Base-by-base conservation (phyloP, 2,329 filamentous ascomycete genomes). In the Periconia sp. region DNA sequence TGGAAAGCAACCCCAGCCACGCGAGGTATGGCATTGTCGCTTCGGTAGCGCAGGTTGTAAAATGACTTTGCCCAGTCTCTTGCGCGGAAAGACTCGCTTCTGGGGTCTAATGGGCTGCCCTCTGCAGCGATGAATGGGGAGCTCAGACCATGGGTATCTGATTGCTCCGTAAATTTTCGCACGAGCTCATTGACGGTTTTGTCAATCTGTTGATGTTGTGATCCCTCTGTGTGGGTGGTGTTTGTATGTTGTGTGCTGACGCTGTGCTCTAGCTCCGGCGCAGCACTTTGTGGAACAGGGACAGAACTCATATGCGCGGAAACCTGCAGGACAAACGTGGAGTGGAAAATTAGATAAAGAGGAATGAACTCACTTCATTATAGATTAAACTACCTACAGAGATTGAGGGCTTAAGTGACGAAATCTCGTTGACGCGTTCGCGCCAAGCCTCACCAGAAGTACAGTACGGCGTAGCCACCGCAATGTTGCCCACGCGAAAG, bases 1-100 rank as follows among this genome's bases (percentile, higher is more conserved):
- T 82, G 82, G 72, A 85, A 90, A 1, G 82, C 81, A 5, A 90
- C 77, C 7, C 87, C 86, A 0, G 85, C 82, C 3, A 76, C 76
- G 56, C 76, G 80, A 52, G 75, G 70, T 44, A 85, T 73, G 0
- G 82, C 80, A 49, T 86, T 81, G 23, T 64, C 62, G 35, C 76
- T 72, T 42, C 63, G 67, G 18, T 74, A 74, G 19, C 72, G 68
- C 43, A 79, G 50, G 54, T 79, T 72, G 54, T 79, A 74, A 56
- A 80, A 75, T 5, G 76, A 71, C 55, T 74, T 77, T 2, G 76
- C 75, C 77, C 77, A 80, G 50, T 69, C 62, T 45, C 73, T 64
- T 5, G 76, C 72, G 44, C 64, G 70, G 67, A 80, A 80, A 44
- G 75, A 71, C 3, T 69, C 57, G 30, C 72, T 76, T 17, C 70